A percentile compares a stretch with the other conserved stretches of the same genome.
Evolutionary conservation across 495 filamentous ascomycete genomes (phyloP).

Genomic region (Aspergillus cristatus): DNA sequence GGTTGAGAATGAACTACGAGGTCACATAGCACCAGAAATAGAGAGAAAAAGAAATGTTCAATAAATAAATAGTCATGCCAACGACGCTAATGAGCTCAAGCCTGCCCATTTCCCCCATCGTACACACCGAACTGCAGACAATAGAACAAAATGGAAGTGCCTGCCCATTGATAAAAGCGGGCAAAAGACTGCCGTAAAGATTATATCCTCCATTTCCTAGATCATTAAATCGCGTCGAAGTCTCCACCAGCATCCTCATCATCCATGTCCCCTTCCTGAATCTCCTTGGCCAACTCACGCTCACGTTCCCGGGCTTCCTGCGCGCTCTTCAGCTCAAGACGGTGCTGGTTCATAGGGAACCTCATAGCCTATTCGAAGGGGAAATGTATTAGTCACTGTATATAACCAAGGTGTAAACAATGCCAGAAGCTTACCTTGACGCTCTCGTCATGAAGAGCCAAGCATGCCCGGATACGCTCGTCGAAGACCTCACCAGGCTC

Average conservation of each 20-base stretch:
- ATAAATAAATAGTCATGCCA: conserved; percentile 12
- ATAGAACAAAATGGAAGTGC: background rate
- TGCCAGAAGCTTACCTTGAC: conserved; percentile 64
- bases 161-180: too few species aligned
- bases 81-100: conserved; percentile 21
- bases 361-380: conserved; percentile 68
- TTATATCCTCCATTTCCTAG: background rate
- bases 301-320: conserved; percentile 95
- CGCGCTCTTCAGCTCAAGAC: conserved; percentile 94
- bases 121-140: conserved; percentile 15
- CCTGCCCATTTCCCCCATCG: conserved; percentile 20
- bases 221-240: conserved; percentile 84
- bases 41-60: too few species aligned
- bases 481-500: conserved; percentile 97
- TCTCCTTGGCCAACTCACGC: conserved; percentile 96
- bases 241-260: conserved; percentile 95
- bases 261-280: conserved; percentile 94
- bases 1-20: too few species aligned
- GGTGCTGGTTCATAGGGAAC: conserved; percentile 98
- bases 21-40: too few species aligned
- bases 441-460: conserved; percentile 90
- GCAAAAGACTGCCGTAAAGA: background rate
- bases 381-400: conserved; percentile 9
- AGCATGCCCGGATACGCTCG: conserved; percentile 83
- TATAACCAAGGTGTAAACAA: background rate